These are phyloP conservation scores for Phaeosphaeriaceae sp. DNA, from an alignment of 2,329 filamentous ascomycete species.

Conservation along the genomic window DNA sequence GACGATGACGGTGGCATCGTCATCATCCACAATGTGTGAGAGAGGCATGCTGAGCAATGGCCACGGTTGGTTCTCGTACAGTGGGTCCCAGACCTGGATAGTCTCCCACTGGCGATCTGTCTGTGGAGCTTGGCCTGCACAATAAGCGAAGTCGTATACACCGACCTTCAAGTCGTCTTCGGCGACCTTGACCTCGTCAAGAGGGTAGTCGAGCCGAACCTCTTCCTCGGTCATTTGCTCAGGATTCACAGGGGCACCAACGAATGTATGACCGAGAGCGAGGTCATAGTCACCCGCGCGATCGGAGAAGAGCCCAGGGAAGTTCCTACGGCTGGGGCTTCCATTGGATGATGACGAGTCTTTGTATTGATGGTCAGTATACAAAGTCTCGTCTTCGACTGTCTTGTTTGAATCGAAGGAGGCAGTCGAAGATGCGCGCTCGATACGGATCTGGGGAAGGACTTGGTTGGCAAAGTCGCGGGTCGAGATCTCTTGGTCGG, in stretches of 20 bases:
- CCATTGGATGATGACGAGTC: neutral
- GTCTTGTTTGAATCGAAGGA: neutral
- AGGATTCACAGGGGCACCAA: neutral
- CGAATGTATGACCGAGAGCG: neutral
- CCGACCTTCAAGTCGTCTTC: no score
- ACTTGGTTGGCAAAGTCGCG: neutral
- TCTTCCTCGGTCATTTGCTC: neutral
- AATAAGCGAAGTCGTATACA: no score
- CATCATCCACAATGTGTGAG: no score
- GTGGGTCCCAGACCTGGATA: no score
- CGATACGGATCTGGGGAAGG: neutral
- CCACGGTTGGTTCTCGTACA: no score
- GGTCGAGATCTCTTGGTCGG: no score
- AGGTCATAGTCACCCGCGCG: neutral
- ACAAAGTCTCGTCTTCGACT: neutral
- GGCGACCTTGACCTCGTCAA: no score
- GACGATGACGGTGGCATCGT: no score
- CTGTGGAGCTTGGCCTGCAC: no score
- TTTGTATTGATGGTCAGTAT: neutral
- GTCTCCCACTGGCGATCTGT: no score
- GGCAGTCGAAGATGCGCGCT: neutral
- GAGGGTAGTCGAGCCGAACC: no score
- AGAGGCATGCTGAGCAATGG: no score
- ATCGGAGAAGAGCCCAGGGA: neutral
- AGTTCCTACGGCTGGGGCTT: neutral